Conservation (phyloP, 177 flowering plant species). For the Vitis hybrid region DNA sequence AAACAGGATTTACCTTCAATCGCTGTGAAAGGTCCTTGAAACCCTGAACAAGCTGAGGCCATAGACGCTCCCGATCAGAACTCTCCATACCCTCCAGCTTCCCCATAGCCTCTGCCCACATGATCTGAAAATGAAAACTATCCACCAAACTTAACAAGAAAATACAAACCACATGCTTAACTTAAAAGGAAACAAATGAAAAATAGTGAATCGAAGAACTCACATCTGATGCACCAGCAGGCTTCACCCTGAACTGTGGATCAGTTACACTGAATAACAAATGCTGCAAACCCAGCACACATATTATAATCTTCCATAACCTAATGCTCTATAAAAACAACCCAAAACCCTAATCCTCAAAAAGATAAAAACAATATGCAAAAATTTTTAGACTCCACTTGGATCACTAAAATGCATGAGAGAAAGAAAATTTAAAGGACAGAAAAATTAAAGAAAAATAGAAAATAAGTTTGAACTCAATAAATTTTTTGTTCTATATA, state of each 20-base stretch:
- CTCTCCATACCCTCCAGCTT: conserved; percentile 97
- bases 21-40: conserved; percentile 95
- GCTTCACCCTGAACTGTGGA: conserved; percentile 71
- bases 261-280: conserved; percentile 93
- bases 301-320: not conserved
- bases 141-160: conserved; percentile 23
- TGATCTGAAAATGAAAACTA: conserved; percentile 67
- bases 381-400: too few species aligned
- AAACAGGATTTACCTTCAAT: conserved; percentile 56
- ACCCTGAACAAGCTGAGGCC: conserved; percentile 98
- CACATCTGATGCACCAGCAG: conserved; percentile 94
- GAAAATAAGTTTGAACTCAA: too few species aligned
- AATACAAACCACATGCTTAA: not conserved
- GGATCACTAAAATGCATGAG: too few species aligned
- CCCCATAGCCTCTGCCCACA: conserved; percentile 98
- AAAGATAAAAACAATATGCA: too few species aligned
- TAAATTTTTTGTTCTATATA: too few species aligned
- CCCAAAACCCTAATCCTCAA: not conserved
- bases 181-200: not conserved
- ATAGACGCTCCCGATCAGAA: conserved; percentile 75
- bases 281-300: conserved; percentile 59
- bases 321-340: conserved; percentile 1
- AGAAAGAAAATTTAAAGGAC: too few species aligned
- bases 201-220: conserved; percentile 32
- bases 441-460: too few species aligned